Evolutionary conservation across 139 green algal species (phyloP), one percentile per base, ranked within the genome.

Genomic region (Zygnema cylindricum): DNA sequence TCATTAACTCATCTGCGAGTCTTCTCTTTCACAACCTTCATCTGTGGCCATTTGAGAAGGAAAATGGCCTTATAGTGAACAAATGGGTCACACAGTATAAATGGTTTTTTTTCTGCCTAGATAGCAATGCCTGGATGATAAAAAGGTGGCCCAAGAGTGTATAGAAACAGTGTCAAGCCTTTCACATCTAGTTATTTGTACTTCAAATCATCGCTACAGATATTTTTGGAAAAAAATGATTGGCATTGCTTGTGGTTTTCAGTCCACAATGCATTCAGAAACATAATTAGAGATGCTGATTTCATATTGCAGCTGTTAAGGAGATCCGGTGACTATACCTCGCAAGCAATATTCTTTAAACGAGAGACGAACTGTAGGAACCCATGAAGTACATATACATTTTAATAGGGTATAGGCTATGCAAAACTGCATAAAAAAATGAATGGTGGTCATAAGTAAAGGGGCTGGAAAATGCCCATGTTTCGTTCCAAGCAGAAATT

Each of bases 371-470:
- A 30, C 55, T 40, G 0, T 40, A 25, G 81, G 81, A 36, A n/a
- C 23, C 81, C 55, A 78, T 1, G 81, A 82, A n/a, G 81, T 38
- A 69, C 81, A 87, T 36, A 21, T 55, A 69, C 42, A 87, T 42
- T n/a, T 35, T 25, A 89, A 76, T 42, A 89, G 32, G 3, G 86
- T 1, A 1, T 30, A 30, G 36, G 84, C 39, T 39, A 85, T 77
- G 75, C 0, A 35, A 2, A 30, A 89, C 84, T 89, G 84, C 84
- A 89, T 87, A n/a, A 69, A 43, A 76, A 89, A 89, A 76, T 89
- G 84, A 55, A 89, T 86, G 39, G 84, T 89, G n/a, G 84, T 89
- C 84, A 89, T 89, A 16, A 89, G 42, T 76, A 89, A 40, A 38
- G 84, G 84, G n/a, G 84, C 84, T 0, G 84, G 84, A 23, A 89